Evolutionary conservation across 805 yeast species (phyloP), one percentile per base, ranked within the genome.

Genomic region (Kodamaea sagamina): DNA sequence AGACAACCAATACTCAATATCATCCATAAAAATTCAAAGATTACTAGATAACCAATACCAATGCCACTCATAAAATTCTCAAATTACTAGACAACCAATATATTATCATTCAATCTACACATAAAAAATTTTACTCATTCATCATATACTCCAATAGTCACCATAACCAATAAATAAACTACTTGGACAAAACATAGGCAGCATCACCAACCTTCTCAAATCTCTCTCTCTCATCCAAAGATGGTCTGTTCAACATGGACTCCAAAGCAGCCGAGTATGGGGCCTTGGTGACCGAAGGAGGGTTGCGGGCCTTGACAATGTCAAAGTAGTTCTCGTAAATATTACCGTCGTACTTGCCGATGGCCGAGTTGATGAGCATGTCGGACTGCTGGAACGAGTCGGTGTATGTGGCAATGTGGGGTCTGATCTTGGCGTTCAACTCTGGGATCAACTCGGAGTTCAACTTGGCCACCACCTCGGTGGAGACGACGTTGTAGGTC

Each of bases 361-460:
- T 76, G 4, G 93, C 82, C 0, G 96, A 81, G 62, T 89, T 86
- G 58, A 89, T 75, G 68, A 85, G 78, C 60, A 76, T 84, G 66
- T 89, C 96, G 31, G 88, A 80, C 49, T 85, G 75, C 64, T 84
- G 80, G 73, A 89, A 89, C 1, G 95, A 77, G 64, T 89, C 97
- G 4, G 95, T 85, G 54, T 86, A 72, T 1, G 86, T 84, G 61
- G 88, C 79, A 42, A 84, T 86, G 55, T 84, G 80, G 22, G 79
- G 77, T 62, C 96, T 65, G 44, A 68, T 32, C 31, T 49, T 46
- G 4, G 47, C 28, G 44, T 64, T 58, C 43, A 60, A 58, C 36
- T 52, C 53, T 34, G 67, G 68, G 41, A 66, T 58, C 43, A 84
- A 59, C 18, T 66, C 67, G 18, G 69, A 62, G 49, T 84, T 66